Evolutionary conservation across 176 grass and related monocot genomes (phyloP).

Genomic region (Oryza australiensis): DNA sequence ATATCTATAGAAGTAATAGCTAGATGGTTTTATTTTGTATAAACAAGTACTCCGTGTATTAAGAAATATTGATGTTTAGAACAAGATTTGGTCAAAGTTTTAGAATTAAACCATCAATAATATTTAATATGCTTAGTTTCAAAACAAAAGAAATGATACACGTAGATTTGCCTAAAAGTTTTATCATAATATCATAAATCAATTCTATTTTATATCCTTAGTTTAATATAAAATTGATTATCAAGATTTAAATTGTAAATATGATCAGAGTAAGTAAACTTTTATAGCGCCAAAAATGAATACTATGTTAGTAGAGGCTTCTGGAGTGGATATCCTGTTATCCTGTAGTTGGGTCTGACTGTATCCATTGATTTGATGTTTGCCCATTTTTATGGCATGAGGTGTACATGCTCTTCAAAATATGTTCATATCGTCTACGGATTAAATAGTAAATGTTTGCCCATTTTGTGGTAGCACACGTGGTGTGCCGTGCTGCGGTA

Average conservation of each 20-base stretch:
- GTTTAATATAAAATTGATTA: too few species aligned
- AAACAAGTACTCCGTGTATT: neutral
- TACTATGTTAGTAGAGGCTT: neutral
- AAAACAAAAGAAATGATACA: too few species aligned
- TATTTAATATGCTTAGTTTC: too few species aligned
- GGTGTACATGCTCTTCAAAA: constrained; percentile 1
- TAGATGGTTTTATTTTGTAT: neutral
- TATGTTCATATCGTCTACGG: neutral
- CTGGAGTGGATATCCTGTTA: neutral
- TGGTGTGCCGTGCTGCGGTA: neutral
- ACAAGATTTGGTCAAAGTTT: too few species aligned
- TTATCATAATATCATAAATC: too few species aligned
- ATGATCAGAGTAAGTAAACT: neutral
- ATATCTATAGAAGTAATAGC: neutral
- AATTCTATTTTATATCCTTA: too few species aligned
- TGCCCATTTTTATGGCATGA: neutral
- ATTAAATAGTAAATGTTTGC: constrained; percentile 8
- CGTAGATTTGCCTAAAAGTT: too few species aligned
- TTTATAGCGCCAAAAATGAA: neutral
- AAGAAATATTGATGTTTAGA: too few species aligned
- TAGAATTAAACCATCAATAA: too few species aligned
- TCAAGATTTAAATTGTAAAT: too few species aligned
- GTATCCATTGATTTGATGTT: constrained; percentile 1
- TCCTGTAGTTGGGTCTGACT: neutral
- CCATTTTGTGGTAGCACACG: neutral